These are phyloP conservation scores for Pleurotus platypus DNA, from an alignment of 768 basidiomycete species.

Conservation along the genomic window DNA sequence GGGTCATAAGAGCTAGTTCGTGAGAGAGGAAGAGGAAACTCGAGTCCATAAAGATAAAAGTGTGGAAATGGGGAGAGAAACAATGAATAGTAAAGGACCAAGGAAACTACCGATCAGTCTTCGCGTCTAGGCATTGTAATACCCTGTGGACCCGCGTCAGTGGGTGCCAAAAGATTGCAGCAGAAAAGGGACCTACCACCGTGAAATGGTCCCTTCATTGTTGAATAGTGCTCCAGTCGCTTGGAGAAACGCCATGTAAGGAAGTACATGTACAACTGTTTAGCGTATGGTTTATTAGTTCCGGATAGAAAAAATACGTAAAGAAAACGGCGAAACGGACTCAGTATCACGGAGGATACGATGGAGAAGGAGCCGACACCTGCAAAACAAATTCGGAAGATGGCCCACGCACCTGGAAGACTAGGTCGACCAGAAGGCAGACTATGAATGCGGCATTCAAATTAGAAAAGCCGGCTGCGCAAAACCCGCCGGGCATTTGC, in stretches of 20 bases:
- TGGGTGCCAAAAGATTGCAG: constrained; percentile 20
- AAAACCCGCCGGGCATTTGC: constrained; percentile 53
- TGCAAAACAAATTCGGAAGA: neutral
- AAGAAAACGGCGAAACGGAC: neutral
- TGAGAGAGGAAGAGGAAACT: constrained; percentile 3
- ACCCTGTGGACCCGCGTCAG: constrained; percentile 25
- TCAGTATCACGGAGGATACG: constrained; percentile 1
- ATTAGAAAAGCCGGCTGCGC: constrained; percentile 54
- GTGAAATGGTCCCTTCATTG: constrained; percentile 59
- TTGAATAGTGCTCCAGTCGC: constrained; percentile 61
- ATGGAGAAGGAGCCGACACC: constrained; percentile 11
- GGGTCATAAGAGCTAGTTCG: constrained; percentile 7
- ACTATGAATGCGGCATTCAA: constrained; percentile 66
- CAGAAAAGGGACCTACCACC: constrained; percentile 45
- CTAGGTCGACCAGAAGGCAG: constrained; percentile 58
- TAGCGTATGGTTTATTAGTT: constrained; percentile 8
- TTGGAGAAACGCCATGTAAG: constrained; percentile 72
- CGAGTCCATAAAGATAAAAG: constrained; percentile 1
- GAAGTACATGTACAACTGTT: constrained; percentile 74
- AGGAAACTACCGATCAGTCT: constrained; percentile 22
- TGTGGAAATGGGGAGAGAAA: constrained; percentile 9
- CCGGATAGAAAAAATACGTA: constrained; percentile 14
- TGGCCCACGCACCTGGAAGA: constrained; percentile 51
- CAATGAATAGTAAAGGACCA: constrained; percentile 21
- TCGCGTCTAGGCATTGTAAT: constrained; percentile 29